A percentile compares a stretch with the other conserved stretches of the same genome.
phyloP scores from a whole-genome alignment of 2,329 filamentous ascomycete species.

The Beauveria sp. region DNA sequence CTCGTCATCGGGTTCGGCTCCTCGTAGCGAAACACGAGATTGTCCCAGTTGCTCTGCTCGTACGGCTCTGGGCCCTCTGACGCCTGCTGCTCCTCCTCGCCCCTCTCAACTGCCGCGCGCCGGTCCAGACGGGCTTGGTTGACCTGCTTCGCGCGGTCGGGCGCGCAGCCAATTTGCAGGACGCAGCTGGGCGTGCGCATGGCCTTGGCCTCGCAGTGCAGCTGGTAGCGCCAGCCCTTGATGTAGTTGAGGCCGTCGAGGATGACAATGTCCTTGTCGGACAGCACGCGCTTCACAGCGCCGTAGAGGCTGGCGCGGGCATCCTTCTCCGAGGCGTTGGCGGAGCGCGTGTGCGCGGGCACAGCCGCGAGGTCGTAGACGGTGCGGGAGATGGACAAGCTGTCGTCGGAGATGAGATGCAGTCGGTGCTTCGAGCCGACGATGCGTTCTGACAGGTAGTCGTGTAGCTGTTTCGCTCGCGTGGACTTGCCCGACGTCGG shows the following conservation, averaged over 20 bases:
- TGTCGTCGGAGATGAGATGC: slow-evolving; percentile 67
- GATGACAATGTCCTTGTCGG: slow-evolving; percentile 67
- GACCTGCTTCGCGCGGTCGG: slow-evolving; percentile 44
- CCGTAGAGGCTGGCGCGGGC: slow-evolving; percentile 67
- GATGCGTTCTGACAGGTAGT: slow-evolving; percentile 55
- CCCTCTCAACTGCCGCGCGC: slow-evolving; percentile 17
- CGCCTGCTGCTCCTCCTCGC: slow-evolving; percentile 12
- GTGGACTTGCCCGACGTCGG: slow-evolving; percentile 63
- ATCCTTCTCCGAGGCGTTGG: slow-evolving; percentile 72
- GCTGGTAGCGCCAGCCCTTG: slow-evolving; percentile 81
- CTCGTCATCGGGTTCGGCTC: slow-evolving; percentile 79
- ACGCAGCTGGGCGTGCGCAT: slow-evolving; percentile 68
- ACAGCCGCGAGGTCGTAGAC: slow-evolving; percentile 59
- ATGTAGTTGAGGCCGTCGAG: slow-evolving; percentile 81
- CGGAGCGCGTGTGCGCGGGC: slow-evolving; percentile 56
- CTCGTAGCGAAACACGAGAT: slow-evolving; percentile 74
- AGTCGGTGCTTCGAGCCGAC: slow-evolving; percentile 49
- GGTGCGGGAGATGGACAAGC: slow-evolving; percentile 58
- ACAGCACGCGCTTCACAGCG: slow-evolving; percentile 69
- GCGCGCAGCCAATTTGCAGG: slow-evolving; percentile 53
- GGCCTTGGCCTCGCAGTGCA: slow-evolving; percentile 79
- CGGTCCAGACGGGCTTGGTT: slow-evolving; percentile 52
- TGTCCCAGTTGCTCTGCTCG: slow-evolving; percentile 59
- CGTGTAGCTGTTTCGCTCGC: slow-evolving; percentile 57
- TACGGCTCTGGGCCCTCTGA: slow-evolving; percentile 33